phyloP scores from a whole-genome alignment of 257 asterid species.

The Solanum okadae region DNA sequence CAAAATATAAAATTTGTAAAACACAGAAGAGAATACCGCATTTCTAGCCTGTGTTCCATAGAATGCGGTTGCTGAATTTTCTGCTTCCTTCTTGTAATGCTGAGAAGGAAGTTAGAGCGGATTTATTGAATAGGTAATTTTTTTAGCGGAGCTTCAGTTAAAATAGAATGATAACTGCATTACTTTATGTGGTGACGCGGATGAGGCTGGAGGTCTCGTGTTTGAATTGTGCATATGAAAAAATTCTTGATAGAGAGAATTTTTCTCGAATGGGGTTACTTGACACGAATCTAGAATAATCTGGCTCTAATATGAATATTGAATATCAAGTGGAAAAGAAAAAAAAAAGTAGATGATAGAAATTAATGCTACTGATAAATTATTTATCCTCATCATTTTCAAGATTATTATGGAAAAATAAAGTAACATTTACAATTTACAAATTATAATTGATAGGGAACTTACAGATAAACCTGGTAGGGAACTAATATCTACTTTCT shows the following conservation, averaged over 20 bases:
- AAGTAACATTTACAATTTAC: too few species aligned
- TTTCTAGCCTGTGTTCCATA: neutral
- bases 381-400: neutral
- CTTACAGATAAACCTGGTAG: neutral
- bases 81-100: neutral
- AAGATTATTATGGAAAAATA: neutral
- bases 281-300: too few species aligned
- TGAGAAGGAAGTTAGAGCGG: neutral
- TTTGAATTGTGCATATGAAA: too few species aligned
- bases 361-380: neutral
- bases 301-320: too few species aligned
- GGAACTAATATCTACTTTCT: neutral
- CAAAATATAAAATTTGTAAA: neutral
- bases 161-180: too few species aligned
- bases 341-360: too few species aligned
- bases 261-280: too few species aligned
- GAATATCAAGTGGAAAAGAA: too few species aligned
- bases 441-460: neutral
- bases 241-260: rapidly evolving
- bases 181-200: too few species aligned
- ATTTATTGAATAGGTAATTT: neutral
- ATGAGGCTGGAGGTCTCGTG: too few species aligned
- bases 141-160: too few species aligned
- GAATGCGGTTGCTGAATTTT: neutral
- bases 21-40: neutral